Evolutionary conservation across 805 yeast genomes (phyloP).

Genomic region (Starmerella vaccinii): DNA sequence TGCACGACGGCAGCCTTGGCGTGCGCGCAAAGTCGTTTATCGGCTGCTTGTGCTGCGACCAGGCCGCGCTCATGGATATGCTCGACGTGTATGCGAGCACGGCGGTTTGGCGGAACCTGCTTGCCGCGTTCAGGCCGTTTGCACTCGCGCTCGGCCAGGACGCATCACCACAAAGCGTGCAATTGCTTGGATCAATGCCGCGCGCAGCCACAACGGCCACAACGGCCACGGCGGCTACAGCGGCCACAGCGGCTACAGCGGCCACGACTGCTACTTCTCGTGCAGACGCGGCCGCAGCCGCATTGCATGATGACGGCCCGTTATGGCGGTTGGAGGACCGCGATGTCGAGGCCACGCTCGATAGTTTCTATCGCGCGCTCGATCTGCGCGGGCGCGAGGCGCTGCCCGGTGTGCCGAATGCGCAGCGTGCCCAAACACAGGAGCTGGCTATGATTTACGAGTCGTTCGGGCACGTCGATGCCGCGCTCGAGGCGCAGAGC

Average conservation of each 20-base stretch:
- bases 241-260: too few species aligned
- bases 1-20: background rate
- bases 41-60: background rate
- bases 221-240: too few species aligned
- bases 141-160: background rate
- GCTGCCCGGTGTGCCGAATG: too few species aligned
- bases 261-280: too few species aligned
- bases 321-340: background rate
- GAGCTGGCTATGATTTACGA: background rate
- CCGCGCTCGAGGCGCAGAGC: conserved; percentile 4
- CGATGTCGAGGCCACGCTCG: conserved; percentile 1
- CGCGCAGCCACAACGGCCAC: too few species aligned
- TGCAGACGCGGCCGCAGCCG: background rate
- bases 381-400: background rate
- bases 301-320: too few species aligned
- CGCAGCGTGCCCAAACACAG: background rate
- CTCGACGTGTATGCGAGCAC: background rate
- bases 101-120: background rate
- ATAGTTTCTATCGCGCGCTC: background rate
- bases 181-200: background rate
- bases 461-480: conserved; percentile 1
- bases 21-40: background rate
- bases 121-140: background rate
- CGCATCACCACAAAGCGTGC: background rate
- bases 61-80: background rate